These are phyloP conservation scores for Gnomoniopsis smithogilvyi DNA, from an alignment of 2,329 filamentous ascomycete genomes.

Conservation along the genomic window DNA sequence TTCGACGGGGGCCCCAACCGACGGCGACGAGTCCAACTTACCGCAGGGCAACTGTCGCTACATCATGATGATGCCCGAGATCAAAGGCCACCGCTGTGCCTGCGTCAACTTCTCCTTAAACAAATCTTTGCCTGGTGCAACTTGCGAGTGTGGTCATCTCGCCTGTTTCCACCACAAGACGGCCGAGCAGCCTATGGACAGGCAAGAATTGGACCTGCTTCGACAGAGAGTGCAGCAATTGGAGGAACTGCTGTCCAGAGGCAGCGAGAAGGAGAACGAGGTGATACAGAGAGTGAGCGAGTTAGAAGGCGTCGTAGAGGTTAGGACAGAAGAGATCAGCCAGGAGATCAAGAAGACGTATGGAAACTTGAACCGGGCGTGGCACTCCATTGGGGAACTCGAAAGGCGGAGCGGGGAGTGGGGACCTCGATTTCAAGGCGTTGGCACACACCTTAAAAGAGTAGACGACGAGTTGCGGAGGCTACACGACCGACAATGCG, in stretches of 20 bases:
- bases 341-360: slow-evolving; percentile 54
- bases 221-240: slow-evolving; percentile 29
- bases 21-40: slow-evolving; percentile 43
- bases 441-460: slow-evolving; percentile 38
- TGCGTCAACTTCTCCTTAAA: slow-evolving; percentile 57
- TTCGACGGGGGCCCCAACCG: slow-evolving; percentile 23
- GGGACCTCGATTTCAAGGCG: slow-evolving; percentile 35
- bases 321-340: slow-evolving; percentile 46
- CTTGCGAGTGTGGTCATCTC: slow-evolving; percentile 57
- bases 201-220: slow-evolving; percentile 46
- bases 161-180: slow-evolving; percentile 55
- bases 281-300: slow-evolving; percentile 44
- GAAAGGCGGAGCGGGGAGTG: slow-evolving; percentile 34
- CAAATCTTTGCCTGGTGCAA: slow-evolving; percentile 48
- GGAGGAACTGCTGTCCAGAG: slow-evolving; percentile 6
- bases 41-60: slow-evolving; percentile 58
- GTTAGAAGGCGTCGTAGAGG: slow-evolving; percentile 54
- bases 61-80: slow-evolving; percentile 53
- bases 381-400: slow-evolving; percentile 47
- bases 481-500: slow-evolving; percentile 45
- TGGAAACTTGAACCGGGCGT: slow-evolving; percentile 51
- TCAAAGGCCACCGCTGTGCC: slow-evolving; percentile 56
- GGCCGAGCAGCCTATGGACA: slow-evolving; percentile 40
- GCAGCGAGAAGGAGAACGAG: slow-evolving; percentile 29
- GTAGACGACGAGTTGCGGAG: slow-evolving; percentile 41